Evolutionary conservation across 2,329 filamentous ascomycete genomes (phyloP), one percentile per base, ranked within the genome.

Genomic region (Chaetoscypha palmicola): DNA sequence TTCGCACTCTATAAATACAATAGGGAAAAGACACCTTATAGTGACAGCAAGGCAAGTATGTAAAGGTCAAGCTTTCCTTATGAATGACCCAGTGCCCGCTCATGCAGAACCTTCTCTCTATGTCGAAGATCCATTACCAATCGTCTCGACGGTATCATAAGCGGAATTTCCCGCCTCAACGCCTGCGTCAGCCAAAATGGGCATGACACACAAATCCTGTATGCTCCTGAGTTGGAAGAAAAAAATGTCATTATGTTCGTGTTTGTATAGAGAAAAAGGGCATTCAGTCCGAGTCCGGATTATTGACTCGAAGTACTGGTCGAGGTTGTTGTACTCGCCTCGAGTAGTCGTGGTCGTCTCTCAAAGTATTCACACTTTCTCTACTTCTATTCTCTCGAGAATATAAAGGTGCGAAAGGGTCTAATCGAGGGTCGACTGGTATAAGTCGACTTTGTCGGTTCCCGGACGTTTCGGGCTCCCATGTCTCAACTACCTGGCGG

Each of bases 331-430:
- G 65, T 2, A 62, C 53, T 37, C 59, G 68, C 50, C 79, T 68
- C 30, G 78, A 81, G 57, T 83, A 83, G 52, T 83, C 79, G 46
- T 79, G 76, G 49, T 82, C 76, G 57, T 83, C 79, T 45, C 74
- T 74, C 4, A 83, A 63, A 1, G 78, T 81, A 52, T 76, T 76
- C 57, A 83, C 64, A 57, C 77, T 82, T 58, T 82, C 78, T 48
- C 72, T 72, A 54, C 77, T 81, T 59, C 73, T 74, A 54, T 72
- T 79, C 34, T 65, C 64, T 14, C 73, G 68, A 33, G 67, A 65
- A 58, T 81, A 82, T 10, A 80, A 64, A 26, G 71, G 68, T 37
- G 74, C 70, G 49, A 75, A 79, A 0, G 78, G 78, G 54, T 82
- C 74, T 66, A 82, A 73, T 34, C 79, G 70, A 23, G 79, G 79